Conservation (phyloP, 2,329 filamentous ascomycete genomes). For the Rhinocladiella similis region DNA sequence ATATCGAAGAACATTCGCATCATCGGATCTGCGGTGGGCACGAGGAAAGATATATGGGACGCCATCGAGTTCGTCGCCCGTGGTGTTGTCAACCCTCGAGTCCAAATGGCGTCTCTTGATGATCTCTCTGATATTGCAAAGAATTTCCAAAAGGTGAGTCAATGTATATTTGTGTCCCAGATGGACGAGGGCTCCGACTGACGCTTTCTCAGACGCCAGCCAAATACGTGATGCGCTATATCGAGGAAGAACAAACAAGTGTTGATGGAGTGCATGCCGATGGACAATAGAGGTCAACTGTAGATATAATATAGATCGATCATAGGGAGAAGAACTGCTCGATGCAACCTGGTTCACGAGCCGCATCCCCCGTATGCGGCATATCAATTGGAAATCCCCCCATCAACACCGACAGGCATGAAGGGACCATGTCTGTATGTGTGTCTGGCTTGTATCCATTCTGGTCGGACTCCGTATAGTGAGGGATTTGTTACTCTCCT, state of each 20-base stretch:
- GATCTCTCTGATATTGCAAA: constrained; percentile 17
- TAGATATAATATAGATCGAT: too few relatives aligned
- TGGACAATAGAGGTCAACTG: too few relatives aligned
- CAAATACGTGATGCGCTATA: constrained; percentile 17
- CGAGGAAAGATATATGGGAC: constrained; percentile 24
- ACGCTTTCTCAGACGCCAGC: constrained; percentile 5
- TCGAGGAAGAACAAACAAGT: constrained; percentile 4
- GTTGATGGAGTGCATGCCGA: neutral
- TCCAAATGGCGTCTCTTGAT: constrained; percentile 25
- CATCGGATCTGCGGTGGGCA: constrained; percentile 26
- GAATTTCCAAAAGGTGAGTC: constrained; percentile 20
- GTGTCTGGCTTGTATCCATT: too few relatives aligned
- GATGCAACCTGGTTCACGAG: too few relatives aligned
- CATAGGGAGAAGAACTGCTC: too few relatives aligned
- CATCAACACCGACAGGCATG: too few relatives aligned
- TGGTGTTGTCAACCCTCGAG: constrained; percentile 28
- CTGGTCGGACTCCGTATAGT: too few relatives aligned
- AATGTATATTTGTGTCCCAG: too few relatives aligned
- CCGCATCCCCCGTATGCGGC: too few relatives aligned
- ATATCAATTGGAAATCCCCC: too few relatives aligned
- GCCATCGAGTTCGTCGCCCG: constrained; percentile 25
- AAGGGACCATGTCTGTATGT: too few relatives aligned
- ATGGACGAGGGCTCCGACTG: neutral
- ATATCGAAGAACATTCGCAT: constrained; percentile 23
- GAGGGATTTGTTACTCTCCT: too few relatives aligned